Evolutionary conservation across 2,329 filamentous ascomycete genomes (phyloP).

Genomic region (Ascochyta fabae): DNA sequence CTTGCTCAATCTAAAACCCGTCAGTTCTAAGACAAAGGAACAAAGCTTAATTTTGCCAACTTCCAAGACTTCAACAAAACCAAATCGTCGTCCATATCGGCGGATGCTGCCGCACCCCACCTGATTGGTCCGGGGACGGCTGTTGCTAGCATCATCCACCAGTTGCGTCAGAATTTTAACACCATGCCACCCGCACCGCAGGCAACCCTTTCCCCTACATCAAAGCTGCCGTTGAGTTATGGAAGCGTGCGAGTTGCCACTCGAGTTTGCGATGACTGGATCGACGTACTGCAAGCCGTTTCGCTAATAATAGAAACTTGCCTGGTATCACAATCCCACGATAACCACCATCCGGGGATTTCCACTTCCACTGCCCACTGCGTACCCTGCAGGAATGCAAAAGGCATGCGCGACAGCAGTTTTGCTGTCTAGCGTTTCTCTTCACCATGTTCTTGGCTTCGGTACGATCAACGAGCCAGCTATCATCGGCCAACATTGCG

Average conservation of each 20-base stretch:
- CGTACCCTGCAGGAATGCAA: conserved; percentile 10
- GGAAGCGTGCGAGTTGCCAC: conserved; percentile 9
- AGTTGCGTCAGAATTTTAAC: conserved; percentile 17
- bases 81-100: conserved; percentile 5
- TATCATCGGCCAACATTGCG: conserved; percentile 32
- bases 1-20: neutral
- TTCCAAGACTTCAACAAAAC: neutral
- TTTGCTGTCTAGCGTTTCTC: conserved; percentile 1
- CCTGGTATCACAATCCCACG: conserved; percentile 1
- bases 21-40: no score
- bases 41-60: neutral
- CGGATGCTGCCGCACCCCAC: conserved; percentile 1
- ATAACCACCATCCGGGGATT: neutral
- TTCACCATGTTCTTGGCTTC: conserved; percentile 12
- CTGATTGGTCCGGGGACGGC: conserved; percentile 4
- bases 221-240: conserved; percentile 1
- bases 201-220: neutral
- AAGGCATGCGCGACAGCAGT: conserved; percentile 9
- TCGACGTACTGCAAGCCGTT: conserved; percentile 15
- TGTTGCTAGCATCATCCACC: conserved; percentile 7
- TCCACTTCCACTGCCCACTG: neutral
- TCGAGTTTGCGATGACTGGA: conserved; percentile 2
- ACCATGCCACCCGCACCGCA: neutral
- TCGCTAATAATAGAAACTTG: conserved; percentile 4
- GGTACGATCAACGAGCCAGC: conserved; percentile 34